These are phyloP conservation scores for Ulota crispa DNA, from an alignment of 225 moss, liverwort and hornwort genomes.

Conservation along the genomic window DNA sequence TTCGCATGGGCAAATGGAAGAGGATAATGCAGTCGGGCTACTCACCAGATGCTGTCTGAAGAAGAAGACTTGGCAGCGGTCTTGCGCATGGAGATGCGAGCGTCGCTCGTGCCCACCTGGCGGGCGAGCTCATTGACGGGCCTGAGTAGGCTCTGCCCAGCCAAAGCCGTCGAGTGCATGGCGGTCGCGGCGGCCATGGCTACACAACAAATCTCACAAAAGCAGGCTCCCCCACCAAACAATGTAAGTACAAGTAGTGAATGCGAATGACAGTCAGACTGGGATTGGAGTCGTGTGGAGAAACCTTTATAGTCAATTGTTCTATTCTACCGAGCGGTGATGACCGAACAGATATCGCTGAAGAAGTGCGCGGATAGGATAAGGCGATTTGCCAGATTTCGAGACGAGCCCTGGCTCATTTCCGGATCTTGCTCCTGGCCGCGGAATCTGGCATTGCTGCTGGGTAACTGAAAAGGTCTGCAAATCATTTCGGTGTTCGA, in stretches of 20 bases:
- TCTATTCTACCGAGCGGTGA: not conserved
- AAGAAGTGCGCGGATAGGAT: slow-evolving; percentile 3
- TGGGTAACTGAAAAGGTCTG: too few relatives aligned
- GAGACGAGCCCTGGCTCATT: not conserved
- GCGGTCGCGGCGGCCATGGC: not conserved
- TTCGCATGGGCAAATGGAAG: too few relatives aligned
- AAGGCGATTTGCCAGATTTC: slow-evolving; percentile 18
- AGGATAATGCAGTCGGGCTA: too few relatives aligned
- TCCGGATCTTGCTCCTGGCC: slow-evolving; percentile 9
- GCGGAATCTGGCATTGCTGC: not conserved
- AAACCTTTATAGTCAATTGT: not conserved
- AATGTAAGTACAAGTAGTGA: not conserved
- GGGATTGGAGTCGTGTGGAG: rapidly evolving
- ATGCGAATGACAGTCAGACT: not conserved
- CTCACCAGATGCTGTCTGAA: slow-evolving; percentile 2
- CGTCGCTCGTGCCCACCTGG: not conserved
- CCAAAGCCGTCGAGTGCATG: not conserved
- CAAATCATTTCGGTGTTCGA: not conserved
- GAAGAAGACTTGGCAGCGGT: not conserved
- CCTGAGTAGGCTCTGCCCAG: not conserved
- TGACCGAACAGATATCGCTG: not conserved
- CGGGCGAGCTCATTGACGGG: not conserved
- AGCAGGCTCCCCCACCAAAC: not conserved
- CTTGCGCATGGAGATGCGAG: not conserved
- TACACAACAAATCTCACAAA: not conserved